Conservation (phyloP, 768 basidiomycete genomes). For the Lyophyllum shimeji region DNA sequence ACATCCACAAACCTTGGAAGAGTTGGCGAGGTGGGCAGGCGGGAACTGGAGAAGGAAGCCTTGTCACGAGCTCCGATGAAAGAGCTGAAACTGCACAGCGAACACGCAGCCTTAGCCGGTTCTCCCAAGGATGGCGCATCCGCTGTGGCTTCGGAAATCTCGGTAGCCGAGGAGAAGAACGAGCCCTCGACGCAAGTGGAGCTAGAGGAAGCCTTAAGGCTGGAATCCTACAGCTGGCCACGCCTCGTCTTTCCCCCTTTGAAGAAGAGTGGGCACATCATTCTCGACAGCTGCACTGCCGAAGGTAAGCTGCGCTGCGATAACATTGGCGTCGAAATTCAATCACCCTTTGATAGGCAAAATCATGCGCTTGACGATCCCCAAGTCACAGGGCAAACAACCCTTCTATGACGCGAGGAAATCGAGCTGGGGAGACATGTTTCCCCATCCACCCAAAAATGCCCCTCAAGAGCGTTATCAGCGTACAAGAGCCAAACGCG, state of each 20-base stretch:
- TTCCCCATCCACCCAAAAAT: conserved; percentile 88
- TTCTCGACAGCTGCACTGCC: conserved; percentile 83
- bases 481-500: conserved; percentile 29
- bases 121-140: conserved; percentile 8
- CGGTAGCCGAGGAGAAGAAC: conserved; percentile 7
- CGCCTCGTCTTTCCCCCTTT: conserved; percentile 90
- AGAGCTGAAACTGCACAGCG: conserved; percentile 41
- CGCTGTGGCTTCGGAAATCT: conserved; percentile 7
- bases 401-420: conserved; percentile 94
- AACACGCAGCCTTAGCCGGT: conserved; percentile 20
- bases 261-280: conserved; percentile 89
- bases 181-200: conserved; percentile 27
- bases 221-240: conserved; percentile 87
- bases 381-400: conserved; percentile 95
- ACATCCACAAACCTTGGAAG: conserved; percentile 43
- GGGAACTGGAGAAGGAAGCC: conserved; percentile 37
- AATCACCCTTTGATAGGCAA: conserved; percentile 52
- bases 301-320: conserved; percentile 55
- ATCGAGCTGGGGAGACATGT: conserved; percentile 90
- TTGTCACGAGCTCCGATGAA: conserved; percentile 28
- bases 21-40: conserved; percentile 51
- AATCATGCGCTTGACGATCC: conserved; percentile 88
- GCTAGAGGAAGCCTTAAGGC: conserved; percentile 55
- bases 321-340: conserved; percentile 1
- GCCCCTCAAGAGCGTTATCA: conserved; percentile 63